These are phyloP conservation scores for Leccinum subtestaceum DNA, from an alignment of 768 basidiomycete species.

Conservation along the genomic window DNA sequence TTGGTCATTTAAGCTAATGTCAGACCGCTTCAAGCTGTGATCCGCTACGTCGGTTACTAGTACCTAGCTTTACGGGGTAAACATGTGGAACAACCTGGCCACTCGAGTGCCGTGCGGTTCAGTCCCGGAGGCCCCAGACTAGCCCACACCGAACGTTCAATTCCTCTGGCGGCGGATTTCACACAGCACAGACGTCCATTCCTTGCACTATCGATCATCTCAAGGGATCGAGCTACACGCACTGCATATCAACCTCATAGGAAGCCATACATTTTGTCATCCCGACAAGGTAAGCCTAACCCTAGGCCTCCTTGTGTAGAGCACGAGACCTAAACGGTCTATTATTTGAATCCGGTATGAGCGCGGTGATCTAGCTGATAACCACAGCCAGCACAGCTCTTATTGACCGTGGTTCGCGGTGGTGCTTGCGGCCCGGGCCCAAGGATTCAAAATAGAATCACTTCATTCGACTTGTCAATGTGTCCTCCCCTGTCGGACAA, in stretches of 20 bases:
- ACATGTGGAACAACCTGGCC: background rate
- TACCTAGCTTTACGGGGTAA: background rate
- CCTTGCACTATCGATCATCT: background rate
- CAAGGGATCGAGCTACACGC: background rate
- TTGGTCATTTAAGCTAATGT: background rate
- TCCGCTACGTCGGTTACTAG: background rate
- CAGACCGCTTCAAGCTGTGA: background rate
- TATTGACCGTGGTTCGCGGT: background rate
- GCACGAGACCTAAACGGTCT: background rate
- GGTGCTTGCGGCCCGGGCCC: background rate
- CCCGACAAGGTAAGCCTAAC: background rate
- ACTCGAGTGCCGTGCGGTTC: background rate
- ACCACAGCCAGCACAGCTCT: background rate
- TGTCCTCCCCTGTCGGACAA: background rate
- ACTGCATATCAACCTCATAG: background rate
- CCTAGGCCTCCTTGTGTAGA: background rate
- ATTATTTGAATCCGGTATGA: background rate
- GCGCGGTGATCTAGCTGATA: background rate
- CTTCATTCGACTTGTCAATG: background rate
- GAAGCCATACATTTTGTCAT: background rate
- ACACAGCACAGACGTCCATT: background rate
- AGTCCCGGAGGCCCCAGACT: too few relatives aligned
- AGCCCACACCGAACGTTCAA: background rate
- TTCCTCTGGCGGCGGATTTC: background rate
- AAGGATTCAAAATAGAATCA: background rate